Conservation (phyloP, 2,329 filamentous ascomycete genomes). For the Sarocladiaceae sp. region DNA sequence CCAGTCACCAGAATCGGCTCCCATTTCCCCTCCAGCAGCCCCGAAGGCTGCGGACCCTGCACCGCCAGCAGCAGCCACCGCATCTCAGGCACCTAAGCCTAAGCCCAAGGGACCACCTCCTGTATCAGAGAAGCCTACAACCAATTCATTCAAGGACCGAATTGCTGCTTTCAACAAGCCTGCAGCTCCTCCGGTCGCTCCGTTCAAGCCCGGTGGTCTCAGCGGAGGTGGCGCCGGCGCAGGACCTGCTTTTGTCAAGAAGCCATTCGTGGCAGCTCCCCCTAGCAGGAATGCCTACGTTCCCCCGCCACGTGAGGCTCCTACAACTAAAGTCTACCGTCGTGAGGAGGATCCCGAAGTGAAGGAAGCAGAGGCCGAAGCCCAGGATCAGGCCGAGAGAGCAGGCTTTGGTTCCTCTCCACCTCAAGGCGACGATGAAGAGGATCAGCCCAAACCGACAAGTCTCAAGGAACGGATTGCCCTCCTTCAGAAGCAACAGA, state of each 20-base stretch:
- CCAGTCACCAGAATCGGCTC: conserved; percentile 10
- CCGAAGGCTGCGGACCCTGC: conserved; percentile 35
- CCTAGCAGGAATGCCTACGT: conserved; percentile 89
- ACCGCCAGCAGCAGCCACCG: conserved; percentile 28
- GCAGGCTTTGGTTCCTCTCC: conserved; percentile 47
- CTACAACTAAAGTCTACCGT: conserved; percentile 69
- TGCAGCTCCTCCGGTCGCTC: conserved; percentile 76
- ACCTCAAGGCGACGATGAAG: conserved; percentile 44
- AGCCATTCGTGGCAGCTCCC: conserved; percentile 91
- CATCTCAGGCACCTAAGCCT: conserved; percentile 21
- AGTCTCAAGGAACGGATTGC: conserved; percentile 95
- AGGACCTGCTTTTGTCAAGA: conserved; percentile 81
- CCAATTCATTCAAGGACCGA: conserved; percentile 83
- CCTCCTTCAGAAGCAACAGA: conserved; percentile 84
- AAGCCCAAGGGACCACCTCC: conserved; percentile 58
- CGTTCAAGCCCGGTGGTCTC: conserved; percentile 73
- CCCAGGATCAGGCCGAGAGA: conserved; percentile 59
- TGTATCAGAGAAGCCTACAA: conserved; percentile 63
- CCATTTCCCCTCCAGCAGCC: conserved; percentile 18
- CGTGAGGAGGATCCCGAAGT: conserved; percentile 81
- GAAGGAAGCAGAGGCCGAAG: conserved; percentile 59
- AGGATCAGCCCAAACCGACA: conserved; percentile 84
- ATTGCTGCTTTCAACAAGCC: conserved; percentile 96
- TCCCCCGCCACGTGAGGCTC: conserved; percentile 64
- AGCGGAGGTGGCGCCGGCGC: conserved; percentile 42